phyloP scores from a whole-genome alignment of 495 filamentous ascomycete genomes.

The Neurospora sp. region DNA sequence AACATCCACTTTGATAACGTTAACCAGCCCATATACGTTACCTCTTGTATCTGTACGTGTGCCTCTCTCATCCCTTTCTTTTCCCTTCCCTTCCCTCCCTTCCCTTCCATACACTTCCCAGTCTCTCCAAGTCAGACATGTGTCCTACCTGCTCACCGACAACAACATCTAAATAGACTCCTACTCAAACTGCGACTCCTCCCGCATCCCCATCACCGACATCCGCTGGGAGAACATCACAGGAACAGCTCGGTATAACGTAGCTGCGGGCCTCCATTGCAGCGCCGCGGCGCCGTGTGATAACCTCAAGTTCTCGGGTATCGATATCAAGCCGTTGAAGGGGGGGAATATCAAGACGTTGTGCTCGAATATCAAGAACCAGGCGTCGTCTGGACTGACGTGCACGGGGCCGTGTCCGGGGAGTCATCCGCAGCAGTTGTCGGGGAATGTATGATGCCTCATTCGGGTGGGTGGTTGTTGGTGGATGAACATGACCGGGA shows the following conservation, averaged over 20 bases:
- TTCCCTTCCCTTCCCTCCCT: not conserved
- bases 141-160: not conserved
- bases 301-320: constrained; percentile 36
- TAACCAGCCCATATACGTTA: constrained; percentile 49
- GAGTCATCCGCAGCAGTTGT: constrained; percentile 35
- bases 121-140: not conserved
- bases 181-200: constrained; percentile 38
- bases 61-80: not conserved
- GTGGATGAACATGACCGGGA: not conserved
- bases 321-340: constrained; percentile 37
- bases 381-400: constrained; percentile 22
- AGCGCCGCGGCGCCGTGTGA: constrained; percentile 36
- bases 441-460: constrained; percentile 25
- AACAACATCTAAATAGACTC: constrained; percentile 19
- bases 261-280: constrained; percentile 39
- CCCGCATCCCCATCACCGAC: constrained; percentile 38
- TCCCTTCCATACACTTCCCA: not conserved
- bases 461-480: not conserved
- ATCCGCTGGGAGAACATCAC: constrained; percentile 48
- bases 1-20: constrained; percentile 39
- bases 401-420: constrained; percentile 37
- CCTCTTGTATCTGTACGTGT: constrained; percentile 40
- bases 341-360: constrained; percentile 34
- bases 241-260: constrained; percentile 25
- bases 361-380: constrained; percentile 35